Evolutionary conservation across 2,329 filamentous ascomycete genomes (phyloP), one percentile per base, ranked within the genome.

Genomic region (Pyrenophora teres): DNA sequence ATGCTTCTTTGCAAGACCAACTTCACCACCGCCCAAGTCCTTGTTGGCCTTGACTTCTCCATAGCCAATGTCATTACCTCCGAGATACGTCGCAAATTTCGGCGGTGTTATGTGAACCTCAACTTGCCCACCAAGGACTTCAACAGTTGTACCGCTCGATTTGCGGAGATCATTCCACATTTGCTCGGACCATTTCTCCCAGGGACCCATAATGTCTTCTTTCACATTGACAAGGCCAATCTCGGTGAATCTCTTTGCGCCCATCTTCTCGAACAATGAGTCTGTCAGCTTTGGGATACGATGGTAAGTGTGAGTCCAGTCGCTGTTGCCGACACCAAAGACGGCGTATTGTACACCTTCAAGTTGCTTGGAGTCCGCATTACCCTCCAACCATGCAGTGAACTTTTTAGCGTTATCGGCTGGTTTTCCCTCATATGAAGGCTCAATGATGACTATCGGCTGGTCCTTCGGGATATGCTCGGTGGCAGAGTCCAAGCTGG

Each of bases 341-440:
- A 90, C 83, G 1, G 87, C 81, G 65, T 86, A 92, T 1, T 81
- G 76, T 0, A 87, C 80, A 7, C 49, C 49, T 10, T 82, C 74
- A 18, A 89, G 67, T 43, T 80, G 76, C 3, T 80, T 74, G 3
- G 72, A 55, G 7, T 74, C 78, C 48, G 81, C 75, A 9, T 82
- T 74, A 10, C 64, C 76, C 57, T 84, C 78, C 5, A 91, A 70
- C 88, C 88, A 92, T 15, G 80, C 75, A 19, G 87, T 80, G 62
- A 92, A 92, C 41, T 83, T 80, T 0, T 76, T 79, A 0, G 88
- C 89, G 55, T 92, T 91, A 54, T 90, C 87, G 0, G 88, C 83
- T 0, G 89, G 86, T 47, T 89, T 80, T 0, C 89, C 89, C 63
- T 92, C 88, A 60, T 92, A 92, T 1, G 84, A 87, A 0, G 88